Evolutionary conservation across 2,329 filamentous ascomycete species (phyloP).

Genomic region (Fusarium algeriense): DNA sequence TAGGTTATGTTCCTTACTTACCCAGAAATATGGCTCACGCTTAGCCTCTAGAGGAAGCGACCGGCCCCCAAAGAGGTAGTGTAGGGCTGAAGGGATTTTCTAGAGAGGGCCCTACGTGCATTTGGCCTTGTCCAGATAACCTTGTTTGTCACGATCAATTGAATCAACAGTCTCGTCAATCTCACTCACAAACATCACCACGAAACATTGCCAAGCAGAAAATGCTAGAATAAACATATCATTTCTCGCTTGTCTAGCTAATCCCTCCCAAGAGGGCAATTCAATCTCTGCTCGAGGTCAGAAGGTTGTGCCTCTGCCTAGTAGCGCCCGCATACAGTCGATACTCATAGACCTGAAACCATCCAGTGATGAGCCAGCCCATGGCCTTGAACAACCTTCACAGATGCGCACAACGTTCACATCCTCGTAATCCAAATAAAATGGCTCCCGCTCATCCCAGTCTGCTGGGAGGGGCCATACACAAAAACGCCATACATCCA

Average conservation of each 20-base stretch:
- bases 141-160: background rate
- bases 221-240: background rate
- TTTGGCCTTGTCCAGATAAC: conserved; percentile 1
- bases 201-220: background rate
- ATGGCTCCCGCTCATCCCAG: conserved; percentile 9
- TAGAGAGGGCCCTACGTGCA: conserved; percentile 25
- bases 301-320: conserved; percentile 36
- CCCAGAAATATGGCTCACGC: conserved; percentile 40
- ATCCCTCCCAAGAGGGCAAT: conserved; percentile 1
- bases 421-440: conserved; percentile 32
- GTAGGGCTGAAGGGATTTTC: conserved; percentile 42
- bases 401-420: background rate
- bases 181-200: background rate
- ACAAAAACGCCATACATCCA: conserved; percentile 50
- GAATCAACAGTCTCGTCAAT: background rate
- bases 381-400: background rate
- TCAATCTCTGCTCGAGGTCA: conserved; percentile 25
- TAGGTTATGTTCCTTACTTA: conserved; percentile 8
- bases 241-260: conserved; percentile 14
- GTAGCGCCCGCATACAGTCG: background rate
- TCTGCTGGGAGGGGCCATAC: conserved; percentile 34
- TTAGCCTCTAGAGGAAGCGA: conserved; percentile 47
- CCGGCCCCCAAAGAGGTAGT: conserved; percentile 25
- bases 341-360: conserved; percentile 1
- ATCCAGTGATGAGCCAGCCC: conserved; percentile 13